phyloP scores from a whole-genome alignment of 2,329 filamentous ascomycete species.

The Colletotrichum cereale region DNA sequence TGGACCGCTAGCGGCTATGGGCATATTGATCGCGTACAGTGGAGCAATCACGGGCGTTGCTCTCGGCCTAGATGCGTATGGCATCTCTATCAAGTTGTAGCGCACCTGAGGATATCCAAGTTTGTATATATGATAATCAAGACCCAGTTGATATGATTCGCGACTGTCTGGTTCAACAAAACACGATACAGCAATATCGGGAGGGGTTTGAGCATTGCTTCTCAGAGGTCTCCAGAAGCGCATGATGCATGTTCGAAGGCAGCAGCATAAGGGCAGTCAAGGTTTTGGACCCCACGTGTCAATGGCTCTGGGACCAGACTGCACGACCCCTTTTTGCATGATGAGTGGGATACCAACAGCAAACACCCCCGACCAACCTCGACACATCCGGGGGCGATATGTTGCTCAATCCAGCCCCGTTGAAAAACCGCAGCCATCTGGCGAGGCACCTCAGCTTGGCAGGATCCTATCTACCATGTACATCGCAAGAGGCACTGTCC shows the following conservation, averaged over 20 bases:
- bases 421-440: not conserved
- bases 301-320: not conserved
- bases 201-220: not conserved
- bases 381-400: not conserved
- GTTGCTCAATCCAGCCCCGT: not conserved
- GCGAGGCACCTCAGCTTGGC: not conserved
- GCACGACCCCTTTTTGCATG: not conserved
- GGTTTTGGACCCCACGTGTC: not conserved
- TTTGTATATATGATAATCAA: slow-evolving; percentile 5
- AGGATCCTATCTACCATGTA: no score
- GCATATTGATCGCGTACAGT: slow-evolving; percentile 80
- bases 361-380: not conserved
- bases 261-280: no score
- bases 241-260: not conserved
- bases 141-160: not conserved
- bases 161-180: not conserved
- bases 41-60: slow-evolving; percentile 75
- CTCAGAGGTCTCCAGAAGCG: not conserved
- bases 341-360: not conserved
- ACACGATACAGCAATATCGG: not conserved
- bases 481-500: not conserved
- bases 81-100: slow-evolving; percentile 79
- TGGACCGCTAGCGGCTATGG: slow-evolving; percentile 74
- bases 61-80: slow-evolving; percentile 71
- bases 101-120: slow-evolving; percentile 16